Conservation (phyloP, 192 early-diverging fungal genomes). For the Mortierella claussenii region DNA sequence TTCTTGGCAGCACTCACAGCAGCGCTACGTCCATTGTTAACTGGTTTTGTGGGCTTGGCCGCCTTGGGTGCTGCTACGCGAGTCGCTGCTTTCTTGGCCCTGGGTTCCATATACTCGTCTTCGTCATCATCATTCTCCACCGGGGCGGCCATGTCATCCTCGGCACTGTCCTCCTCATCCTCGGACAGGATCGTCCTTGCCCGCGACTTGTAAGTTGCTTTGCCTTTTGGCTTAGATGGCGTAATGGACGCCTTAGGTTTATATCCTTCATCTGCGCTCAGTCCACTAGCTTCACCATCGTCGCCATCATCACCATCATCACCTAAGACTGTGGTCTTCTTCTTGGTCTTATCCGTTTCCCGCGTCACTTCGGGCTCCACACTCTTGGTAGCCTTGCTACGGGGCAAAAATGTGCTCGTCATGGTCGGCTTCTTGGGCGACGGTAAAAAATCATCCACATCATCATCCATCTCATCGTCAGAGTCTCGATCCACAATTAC, state of each 20-base stretch:
- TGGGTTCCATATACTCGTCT: slow-evolving; percentile 26
- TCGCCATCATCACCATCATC: too few species aligned
- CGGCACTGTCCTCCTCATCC: slow-evolving; percentile 12
- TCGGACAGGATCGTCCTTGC: slow-evolving; percentile 15
- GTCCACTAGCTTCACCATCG: neutral
- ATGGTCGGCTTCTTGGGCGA: neutral
- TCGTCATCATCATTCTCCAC: slow-evolving; percentile 8
- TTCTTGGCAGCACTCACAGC: slow-evolving; percentile 35
- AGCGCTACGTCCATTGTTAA: neutral
- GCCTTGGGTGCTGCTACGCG: neutral
- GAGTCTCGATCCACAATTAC: slow-evolving; percentile 38
- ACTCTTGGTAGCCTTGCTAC: slow-evolving; percentile 34
- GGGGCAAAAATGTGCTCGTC: neutral
- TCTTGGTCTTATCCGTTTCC: neutral
- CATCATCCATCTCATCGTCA: slow-evolving; percentile 26
- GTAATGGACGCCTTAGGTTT: neutral
- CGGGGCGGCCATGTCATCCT: neutral
- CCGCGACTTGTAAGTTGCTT: slow-evolving; percentile 29
- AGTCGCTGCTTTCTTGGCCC: slow-evolving; percentile 10
- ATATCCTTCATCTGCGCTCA: slow-evolving; percentile 17
- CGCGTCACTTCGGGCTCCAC: slow-evolving; percentile 5
- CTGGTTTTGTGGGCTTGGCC: neutral
- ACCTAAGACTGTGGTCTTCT: neutral
- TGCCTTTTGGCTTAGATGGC: slow-evolving; percentile 13
- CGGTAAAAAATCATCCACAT: slow-evolving; percentile 37